These are phyloP conservation scores for Auriscalpium microsporum DNA, from an alignment of 768 basidiomycete genomes.

Conservation along the genomic window DNA sequence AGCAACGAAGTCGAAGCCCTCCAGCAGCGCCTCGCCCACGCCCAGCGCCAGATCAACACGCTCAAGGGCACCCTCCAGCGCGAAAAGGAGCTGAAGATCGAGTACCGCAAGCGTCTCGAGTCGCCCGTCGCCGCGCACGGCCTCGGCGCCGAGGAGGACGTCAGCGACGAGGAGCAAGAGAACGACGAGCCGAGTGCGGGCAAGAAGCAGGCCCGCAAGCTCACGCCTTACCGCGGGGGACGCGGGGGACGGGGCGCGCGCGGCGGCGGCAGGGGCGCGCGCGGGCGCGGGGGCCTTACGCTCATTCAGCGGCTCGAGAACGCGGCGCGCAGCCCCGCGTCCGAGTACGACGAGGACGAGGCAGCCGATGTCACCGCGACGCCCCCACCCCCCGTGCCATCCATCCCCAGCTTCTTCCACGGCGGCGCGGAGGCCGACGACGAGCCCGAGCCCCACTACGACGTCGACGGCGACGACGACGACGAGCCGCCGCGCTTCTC, in stretches of 20 bases:
- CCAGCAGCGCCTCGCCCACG: slow-evolving; percentile 75
- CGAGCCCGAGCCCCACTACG: slow-evolving; percentile 17
- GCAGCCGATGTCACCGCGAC: slow-evolving; percentile 7
- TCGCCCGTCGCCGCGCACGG: slow-evolving; percentile 32
- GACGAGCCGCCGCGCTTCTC: slow-evolving; percentile 26
- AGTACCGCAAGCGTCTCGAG: slow-evolving; percentile 45
- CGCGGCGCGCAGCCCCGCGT: slow-evolving; percentile 9
- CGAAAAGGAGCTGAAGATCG: slow-evolving; percentile 77
- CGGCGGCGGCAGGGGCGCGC: slow-evolving; percentile 15
- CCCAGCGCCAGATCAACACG: slow-evolving; percentile 78
- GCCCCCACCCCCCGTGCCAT: slow-evolving; percentile 7
- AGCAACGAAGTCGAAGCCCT: slow-evolving; percentile 75
- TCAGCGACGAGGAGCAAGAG: slow-evolving; percentile 40
- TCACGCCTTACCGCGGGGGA: slow-evolving; percentile 6
- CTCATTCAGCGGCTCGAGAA: slow-evolving; percentile 14
- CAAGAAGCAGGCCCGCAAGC: slow-evolving; percentile 6
- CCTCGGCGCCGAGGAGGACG: slow-evolving; percentile 34
- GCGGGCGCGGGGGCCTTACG: slow-evolving; percentile 12
- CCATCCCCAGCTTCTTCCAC: slow-evolving; percentile 10
- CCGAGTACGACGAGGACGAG: slow-evolving; percentile 15
- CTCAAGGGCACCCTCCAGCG: slow-evolving; percentile 71
- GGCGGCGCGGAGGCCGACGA: slow-evolving; percentile 22
- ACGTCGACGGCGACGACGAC: slow-evolving; percentile 26
- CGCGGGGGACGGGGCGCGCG: slow-evolving; percentile 8
- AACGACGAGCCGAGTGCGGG: slow-evolving; percentile 7